phyloP scores from a whole-genome alignment of 164 flowering plant species.

The Nymphaea thermarum region DNA sequence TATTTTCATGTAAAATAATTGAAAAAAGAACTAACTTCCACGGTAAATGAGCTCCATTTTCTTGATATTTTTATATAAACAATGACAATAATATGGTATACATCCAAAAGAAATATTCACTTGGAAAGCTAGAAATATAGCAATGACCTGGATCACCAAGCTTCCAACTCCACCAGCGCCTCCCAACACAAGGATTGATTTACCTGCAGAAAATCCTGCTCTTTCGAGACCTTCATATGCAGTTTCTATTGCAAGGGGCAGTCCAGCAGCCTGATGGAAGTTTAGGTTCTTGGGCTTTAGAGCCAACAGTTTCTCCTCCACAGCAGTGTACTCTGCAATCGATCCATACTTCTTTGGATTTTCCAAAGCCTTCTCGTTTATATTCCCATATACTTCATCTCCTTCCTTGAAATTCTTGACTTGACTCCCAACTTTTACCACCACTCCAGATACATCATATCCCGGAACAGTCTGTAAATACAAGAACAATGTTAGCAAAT shows the following conservation, averaged over 20 bases:
- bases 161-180: conserved; percentile 99
- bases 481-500: conserved; percentile 2
- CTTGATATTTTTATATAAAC: too few species aligned
- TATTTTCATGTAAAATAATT: too few species aligned
- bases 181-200: conserved; percentile 82
- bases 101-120: too few species aligned
- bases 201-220: conserved; percentile 75
- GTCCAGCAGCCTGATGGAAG: conserved; percentile 72
- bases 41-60: too few species aligned
- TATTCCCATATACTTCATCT: conserved; percentile 88
- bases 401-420: conserved; percentile 75
- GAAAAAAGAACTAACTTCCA: too few species aligned
- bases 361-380: conserved; percentile 85
- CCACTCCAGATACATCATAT: conserved; percentile 91
- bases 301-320: conserved; percentile 85
- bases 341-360: conserved; percentile 88
- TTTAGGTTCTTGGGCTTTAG: conserved; percentile 71
- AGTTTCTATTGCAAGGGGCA: conserved; percentile 90
- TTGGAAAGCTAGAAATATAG: too few species aligned
- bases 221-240: conserved; percentile 86
- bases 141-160: conserved; percentile 77
- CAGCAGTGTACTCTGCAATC: conserved; percentile 87
- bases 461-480: conserved; percentile 78
- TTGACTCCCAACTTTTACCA: conserved; percentile 83
- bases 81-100: too few species aligned